Conservation (phyloP, 1,284 basidiomycete genomes). For the Pseudozyma sp. region DNA sequence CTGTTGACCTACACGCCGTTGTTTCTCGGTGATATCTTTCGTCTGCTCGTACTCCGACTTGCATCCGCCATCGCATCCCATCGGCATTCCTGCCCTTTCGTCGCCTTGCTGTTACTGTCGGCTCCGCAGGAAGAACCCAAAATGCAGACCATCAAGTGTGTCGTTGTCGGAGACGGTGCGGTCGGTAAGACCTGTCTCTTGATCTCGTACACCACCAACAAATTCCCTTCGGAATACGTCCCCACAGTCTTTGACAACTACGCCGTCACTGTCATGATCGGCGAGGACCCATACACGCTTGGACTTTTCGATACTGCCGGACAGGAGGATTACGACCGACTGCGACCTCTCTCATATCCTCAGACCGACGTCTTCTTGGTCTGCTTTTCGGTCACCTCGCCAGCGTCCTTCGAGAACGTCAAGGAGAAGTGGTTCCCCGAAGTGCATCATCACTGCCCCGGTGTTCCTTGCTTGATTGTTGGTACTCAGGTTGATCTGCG, state of each 20-base stretch:
- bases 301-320: constrained; percentile 99
- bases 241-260: constrained; percentile 96
- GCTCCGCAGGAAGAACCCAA: constrained; percentile 9
- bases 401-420: constrained; percentile 99
- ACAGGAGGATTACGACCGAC: constrained; percentile 99
- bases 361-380: constrained; percentile 99
- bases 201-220: constrained; percentile 99
- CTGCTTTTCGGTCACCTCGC: constrained; percentile 98
- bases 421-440: constrained; percentile 99
- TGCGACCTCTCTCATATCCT: constrained; percentile 97
- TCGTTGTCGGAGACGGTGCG: constrained; percentile 99
- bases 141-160: constrained; percentile 76
- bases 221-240: constrained; percentile 83
- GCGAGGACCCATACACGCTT: constrained; percentile 97
- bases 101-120: background rate
- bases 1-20: too few species aligned
- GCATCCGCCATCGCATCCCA: too few species aligned
- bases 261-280: constrained; percentile 99
- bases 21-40: too few species aligned
- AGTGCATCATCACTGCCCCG: constrained; percentile 99
- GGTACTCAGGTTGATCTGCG: constrained; percentile 98
- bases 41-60: too few species aligned
- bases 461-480: constrained; percentile 97
- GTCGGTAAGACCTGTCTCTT: constrained; percentile 99
- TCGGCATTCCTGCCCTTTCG: background rate